Conservation (phyloP, 345 rosid genomes). For the Excoecaria cochinchinensis region DNA sequence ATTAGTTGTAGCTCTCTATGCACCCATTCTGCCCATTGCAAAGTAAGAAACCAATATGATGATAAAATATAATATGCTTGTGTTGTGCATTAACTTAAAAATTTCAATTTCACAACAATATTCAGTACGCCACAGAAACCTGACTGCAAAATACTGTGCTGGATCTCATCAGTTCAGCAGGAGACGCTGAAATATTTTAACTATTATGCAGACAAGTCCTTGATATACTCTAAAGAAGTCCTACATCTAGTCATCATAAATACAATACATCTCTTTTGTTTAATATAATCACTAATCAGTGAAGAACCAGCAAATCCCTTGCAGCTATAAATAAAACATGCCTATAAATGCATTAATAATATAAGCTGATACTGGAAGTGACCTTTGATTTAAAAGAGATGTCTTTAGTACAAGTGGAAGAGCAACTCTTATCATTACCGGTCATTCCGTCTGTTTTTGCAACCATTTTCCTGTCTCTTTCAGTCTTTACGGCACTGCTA, state of each 20-base stretch:
- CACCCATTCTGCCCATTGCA: background rate
- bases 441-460: background rate
- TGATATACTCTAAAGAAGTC: background rate
- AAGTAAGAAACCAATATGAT: background rate
- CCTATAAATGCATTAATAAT: background rate
- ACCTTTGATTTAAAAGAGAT: background rate
- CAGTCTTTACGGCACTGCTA: background rate
- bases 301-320: background rate
- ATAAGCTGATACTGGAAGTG: background rate
- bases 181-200: background rate
- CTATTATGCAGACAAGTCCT: background rate
- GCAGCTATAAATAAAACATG: background rate
- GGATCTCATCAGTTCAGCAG: background rate
- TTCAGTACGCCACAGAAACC: too few relatives aligned
- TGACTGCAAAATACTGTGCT: background rate
- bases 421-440: background rate
- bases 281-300: background rate
- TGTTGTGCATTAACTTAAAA: too few relatives aligned
- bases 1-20: background rate
- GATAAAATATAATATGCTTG: too few relatives aligned
- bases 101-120: too few relatives aligned
- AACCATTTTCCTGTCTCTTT: background rate
- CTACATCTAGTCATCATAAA: background rate
- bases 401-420: background rate
- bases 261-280: background rate